Percentiles rank a stretch among this genome's conserved stretches.
Evolutionary conservation across 164 flowering plant genomes (phyloP).

Genomic region (Vitis rotundifolia): DNA sequence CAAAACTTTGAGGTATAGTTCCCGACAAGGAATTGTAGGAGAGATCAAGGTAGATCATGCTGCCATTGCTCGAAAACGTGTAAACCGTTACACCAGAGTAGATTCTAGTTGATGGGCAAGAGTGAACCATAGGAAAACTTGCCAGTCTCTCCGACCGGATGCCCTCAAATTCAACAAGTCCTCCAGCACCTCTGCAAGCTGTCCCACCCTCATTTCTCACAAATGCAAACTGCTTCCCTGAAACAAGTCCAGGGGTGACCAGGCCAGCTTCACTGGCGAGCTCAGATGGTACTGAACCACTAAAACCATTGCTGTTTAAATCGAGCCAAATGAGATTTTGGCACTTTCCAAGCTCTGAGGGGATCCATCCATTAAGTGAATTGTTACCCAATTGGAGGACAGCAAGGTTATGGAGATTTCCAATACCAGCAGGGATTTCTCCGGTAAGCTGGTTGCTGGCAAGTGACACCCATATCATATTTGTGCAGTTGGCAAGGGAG

Average conservation of each 20-base stretch:
- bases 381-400: slow-evolving; percentile 86
- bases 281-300: slow-evolving; percentile 55
- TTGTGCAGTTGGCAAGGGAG: slow-evolving; percentile 58
- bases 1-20: slow-evolving; percentile 56
- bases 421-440: slow-evolving; percentile 62
- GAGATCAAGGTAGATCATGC: slow-evolving; percentile 84
- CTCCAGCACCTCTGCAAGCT: slow-evolving; percentile 82
- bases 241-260: slow-evolving; percentile 52
- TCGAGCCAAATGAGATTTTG: slow-evolving; percentile 84
- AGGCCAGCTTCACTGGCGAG: slow-evolving; percentile 66
- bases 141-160: slow-evolving; percentile 55
- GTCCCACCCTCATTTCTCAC: slow-evolving; percentile 88
- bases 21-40: slow-evolving; percentile 77
- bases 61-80: slow-evolving; percentile 58
- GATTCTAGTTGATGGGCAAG: slow-evolving; percentile 71
- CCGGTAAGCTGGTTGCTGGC: slow-evolving; percentile 76
- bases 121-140: slow-evolving; percentile 52
- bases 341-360: slow-evolving; percentile 65
- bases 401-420: slow-evolving; percentile 60
- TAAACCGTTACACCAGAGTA: slow-evolving; percentile 68
- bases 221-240: slow-evolving; percentile 83
- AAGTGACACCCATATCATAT: slow-evolving; percentile 75
- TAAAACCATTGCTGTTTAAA: slow-evolving; percentile 67
- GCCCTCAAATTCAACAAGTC: slow-evolving; percentile 78
- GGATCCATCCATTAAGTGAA: slow-evolving; percentile 66